A percentile compares a stretch with the other conserved stretches of the same genome.
Evolutionary conservation across 352 stramenopile genomes (phyloP).

Genomic region (Pythium guiyangense): DNA sequence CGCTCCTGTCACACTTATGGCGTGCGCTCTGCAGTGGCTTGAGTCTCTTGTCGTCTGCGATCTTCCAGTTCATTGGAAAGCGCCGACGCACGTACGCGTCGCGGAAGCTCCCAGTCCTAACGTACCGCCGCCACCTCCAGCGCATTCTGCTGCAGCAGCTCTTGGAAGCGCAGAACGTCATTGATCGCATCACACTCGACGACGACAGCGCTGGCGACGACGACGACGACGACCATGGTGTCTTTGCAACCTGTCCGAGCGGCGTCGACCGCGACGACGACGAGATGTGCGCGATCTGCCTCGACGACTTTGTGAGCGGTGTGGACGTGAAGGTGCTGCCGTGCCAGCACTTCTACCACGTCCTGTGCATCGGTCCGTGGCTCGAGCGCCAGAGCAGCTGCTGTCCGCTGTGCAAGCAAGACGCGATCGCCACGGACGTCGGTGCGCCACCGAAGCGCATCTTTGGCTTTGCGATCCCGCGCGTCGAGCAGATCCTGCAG

Average conservation of each 20-base stretch:
- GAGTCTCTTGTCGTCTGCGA: constrained; percentile 57
- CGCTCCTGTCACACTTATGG: background rate
- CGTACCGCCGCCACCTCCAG: constrained; percentile 51
- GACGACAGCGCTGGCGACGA: constrained; percentile 11
- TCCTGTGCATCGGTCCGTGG: constrained; percentile 85
- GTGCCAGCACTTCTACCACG: constrained; percentile 84
- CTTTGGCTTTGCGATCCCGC: constrained; percentile 54
- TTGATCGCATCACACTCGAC: constrained; percentile 42
- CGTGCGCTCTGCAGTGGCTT: constrained; percentile 27
- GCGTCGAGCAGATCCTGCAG: constrained; percentile 64
- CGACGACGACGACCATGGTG: background rate
- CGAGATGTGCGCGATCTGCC: constrained; percentile 60
- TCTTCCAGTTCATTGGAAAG: constrained; percentile 66
- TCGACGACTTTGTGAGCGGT: constrained; percentile 63
- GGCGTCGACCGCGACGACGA: background rate
- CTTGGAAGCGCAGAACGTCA: constrained; percentile 36
- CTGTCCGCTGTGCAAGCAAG: constrained; percentile 83
- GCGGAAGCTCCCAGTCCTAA: constrained; percentile 50
- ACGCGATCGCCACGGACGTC: constrained; percentile 57
- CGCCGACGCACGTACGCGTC: constrained; percentile 45
- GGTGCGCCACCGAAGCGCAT: constrained; percentile 48
- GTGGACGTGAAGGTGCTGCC: constrained; percentile 74
- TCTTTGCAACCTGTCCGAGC: background rate
- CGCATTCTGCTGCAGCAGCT: constrained; percentile 38
- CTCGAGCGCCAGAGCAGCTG: constrained; percentile 68